These are phyloP conservation scores for Salix caprea DNA, from an alignment of 345 rosid species.

Conservation along the genomic window DNA sequence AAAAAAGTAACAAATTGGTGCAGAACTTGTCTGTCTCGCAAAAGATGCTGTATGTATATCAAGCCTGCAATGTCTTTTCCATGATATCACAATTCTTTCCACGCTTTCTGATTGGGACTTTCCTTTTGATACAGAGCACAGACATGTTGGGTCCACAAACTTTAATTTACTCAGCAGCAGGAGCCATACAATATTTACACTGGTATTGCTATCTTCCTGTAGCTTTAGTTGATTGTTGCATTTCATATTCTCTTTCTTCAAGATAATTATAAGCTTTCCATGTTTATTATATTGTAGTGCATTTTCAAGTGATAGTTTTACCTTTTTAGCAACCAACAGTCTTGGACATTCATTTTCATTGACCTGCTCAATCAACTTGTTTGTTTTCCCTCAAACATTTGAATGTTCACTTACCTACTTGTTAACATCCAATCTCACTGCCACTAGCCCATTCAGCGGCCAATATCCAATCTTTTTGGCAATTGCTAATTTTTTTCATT, in stretches of 20 bases:
- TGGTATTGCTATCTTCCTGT: conserved; percentile 51
- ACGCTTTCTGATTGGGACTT: not conserved
- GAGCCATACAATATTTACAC: conserved; percentile 98
- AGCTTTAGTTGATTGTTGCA: conserved; percentile 10
- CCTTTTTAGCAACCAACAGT: not conserved
- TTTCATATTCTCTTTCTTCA: conserved; percentile 4
- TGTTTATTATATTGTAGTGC: not conserved
- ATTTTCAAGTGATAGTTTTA: not conserved
- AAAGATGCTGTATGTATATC: not conserved
- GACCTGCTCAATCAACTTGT: not conserved
- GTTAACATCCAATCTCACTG: not conserved
- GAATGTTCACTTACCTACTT: not conserved
- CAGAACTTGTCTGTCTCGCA: not conserved
- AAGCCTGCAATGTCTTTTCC: not conserved
- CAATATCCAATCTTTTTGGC: not conserved
- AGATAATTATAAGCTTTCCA: not conserved
- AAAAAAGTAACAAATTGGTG: not conserved
- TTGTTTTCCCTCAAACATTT: not conserved
- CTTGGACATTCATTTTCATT: not conserved
- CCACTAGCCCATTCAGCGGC: not conserved
- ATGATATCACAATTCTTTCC: not conserved
- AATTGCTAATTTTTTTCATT: not conserved
- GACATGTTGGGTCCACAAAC: conserved; percentile 97
- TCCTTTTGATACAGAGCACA: conserved; percentile 66
- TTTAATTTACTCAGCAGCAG: conserved; percentile 97